Conservation (phyloP, 2,329 filamentous ascomycete species). For the Neoscytalidium dimidiatum region DNA sequence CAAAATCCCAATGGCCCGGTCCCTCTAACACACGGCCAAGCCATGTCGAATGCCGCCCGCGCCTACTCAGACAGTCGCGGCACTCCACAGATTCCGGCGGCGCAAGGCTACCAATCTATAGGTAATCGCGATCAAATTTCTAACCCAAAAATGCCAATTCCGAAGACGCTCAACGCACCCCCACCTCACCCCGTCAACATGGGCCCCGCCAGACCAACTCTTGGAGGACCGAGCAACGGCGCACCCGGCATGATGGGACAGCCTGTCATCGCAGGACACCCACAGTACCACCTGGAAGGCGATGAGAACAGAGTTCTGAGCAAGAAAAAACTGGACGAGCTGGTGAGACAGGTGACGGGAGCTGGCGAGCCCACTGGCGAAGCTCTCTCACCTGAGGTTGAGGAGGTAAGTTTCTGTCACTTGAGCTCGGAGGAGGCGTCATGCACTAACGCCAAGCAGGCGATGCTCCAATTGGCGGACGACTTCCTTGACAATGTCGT, state of each 20-base stretch:
- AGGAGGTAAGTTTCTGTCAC: constrained; percentile 68
- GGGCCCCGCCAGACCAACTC: constrained; percentile 74
- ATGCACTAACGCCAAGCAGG: constrained; percentile 24
- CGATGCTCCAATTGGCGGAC: constrained; percentile 81
- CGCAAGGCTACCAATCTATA: constrained; percentile 33
- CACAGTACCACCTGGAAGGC: constrained; percentile 83
- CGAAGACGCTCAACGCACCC: constrained; percentile 74
- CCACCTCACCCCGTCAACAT: constrained; percentile 74
- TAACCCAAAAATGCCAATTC: constrained; percentile 75
- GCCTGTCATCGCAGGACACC: constrained; percentile 78
- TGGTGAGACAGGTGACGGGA: constrained; percentile 91
- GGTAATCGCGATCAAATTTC: constrained; percentile 40
- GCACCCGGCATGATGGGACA: constrained; percentile 83
- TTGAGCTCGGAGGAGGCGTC: neutral
- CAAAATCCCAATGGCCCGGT: constrained; percentile 30
- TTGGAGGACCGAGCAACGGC: constrained; percentile 73
- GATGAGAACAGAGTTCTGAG: constrained; percentile 92
- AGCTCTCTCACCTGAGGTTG: constrained; percentile 84
- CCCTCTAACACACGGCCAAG: constrained; percentile 47
- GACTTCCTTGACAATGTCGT: constrained; percentile 94
- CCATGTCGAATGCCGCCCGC: constrained; percentile 44
- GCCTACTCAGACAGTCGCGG: constrained; percentile 37
- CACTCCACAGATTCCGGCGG: constrained; percentile 33
- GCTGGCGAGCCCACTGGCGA: constrained; percentile 75
- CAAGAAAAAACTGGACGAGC: constrained; percentile 95